Evolutionary conservation across 306 rosid species (phyloP), one percentile per base, ranked within the genome.

Genomic region (Castanospermum australe): DNA sequence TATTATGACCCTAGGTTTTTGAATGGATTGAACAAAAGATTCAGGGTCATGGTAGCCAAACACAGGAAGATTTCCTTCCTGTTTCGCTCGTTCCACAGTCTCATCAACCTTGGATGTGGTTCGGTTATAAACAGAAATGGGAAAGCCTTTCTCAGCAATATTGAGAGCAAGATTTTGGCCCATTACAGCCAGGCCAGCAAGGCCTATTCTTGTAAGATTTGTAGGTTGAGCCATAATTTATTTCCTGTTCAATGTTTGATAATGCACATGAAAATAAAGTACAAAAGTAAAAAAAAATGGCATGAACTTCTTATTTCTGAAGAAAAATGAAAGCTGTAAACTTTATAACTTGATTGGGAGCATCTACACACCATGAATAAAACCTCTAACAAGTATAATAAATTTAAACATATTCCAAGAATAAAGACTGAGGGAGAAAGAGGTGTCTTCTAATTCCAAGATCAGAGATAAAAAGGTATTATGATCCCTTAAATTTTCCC

Each of bases 141-240:
- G 94, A 77, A 92, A 92, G 22, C 97, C 97, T 65, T 92, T 89
- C 80, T 92, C 97, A 24, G 94, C 97, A 71, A 92, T 92, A 78
- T 89, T 89, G 69, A 92, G 94, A 30, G 94, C 97, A 85, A 90
- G 88, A 56, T 92, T 92, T 81, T 92, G 97, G 44, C 97, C 97
- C 97, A 92, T 90, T 35, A 92, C 94, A 60, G 97, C 97, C 80
- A 92, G 81, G 57, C 91, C 97, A 35, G 91, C 90, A 59, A 92
- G 94, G 41, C 97, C 97, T 14, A 92, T 92, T 83, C 94, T 87
- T 59, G 94, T 88, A 36, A 75, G 88, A 3, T 64, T 79, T 18
- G 69, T 39, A 22, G 80, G 83, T 66, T 82, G 77, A 30, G 90
- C 94, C 97, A 92, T 92, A 1, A n/a, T 75, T 64, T 76, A 15